Base-by-base conservation (phyloP, 164 flowering plant species). In the Warburgia ugandensis region DNA sequence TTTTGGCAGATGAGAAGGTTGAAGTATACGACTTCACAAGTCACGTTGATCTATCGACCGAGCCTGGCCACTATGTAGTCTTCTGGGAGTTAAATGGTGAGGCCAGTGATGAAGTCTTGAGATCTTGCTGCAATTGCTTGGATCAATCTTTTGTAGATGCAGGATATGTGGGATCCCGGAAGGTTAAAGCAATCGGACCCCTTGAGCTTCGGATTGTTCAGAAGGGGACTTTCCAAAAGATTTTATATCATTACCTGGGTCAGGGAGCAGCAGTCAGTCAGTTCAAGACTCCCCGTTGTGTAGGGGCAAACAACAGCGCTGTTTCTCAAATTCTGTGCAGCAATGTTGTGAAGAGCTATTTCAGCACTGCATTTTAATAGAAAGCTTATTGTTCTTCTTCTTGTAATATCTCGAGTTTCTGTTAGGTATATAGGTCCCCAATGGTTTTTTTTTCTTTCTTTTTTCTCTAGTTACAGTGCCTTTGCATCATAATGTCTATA, bases 1-100 rank as follows among this genome's bases (percentile, higher is more conserved):
- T 69, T 1, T 40, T 88, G 16, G 65, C 76, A 0, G 73, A 52
- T 4, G 86, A 82, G 33, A 81, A 80, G 46, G 56, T 74, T 0
- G 97, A 94, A 29, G 64, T 89, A 0, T 63, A 84, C 0, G 99
- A 92, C 52, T 88, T 75, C 78, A 73, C 94, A 0, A 92, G 99
- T 62, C 66, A 69, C 1, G 86, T 65, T 0, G 90, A 92, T 49
- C 0, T 65, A 21, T 65, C 84, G 5, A 50, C 68, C 0, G 86
- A 88, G 0, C 95, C 97, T 0, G 94, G 91, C 5, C 95, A 80
- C 64, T 92, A 86, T 31, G 89, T 92, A 3, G 74, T 92, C 23
- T 92, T 75, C 68, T 82, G 82, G 94, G 98, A 88, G 55, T 41
- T 92, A 8, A 83, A 55, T 11, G 75, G 85, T 0, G 89, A 78